Conservation (phyloP, 164 flowering plant genomes). For the Annona cherimola region DNA sequence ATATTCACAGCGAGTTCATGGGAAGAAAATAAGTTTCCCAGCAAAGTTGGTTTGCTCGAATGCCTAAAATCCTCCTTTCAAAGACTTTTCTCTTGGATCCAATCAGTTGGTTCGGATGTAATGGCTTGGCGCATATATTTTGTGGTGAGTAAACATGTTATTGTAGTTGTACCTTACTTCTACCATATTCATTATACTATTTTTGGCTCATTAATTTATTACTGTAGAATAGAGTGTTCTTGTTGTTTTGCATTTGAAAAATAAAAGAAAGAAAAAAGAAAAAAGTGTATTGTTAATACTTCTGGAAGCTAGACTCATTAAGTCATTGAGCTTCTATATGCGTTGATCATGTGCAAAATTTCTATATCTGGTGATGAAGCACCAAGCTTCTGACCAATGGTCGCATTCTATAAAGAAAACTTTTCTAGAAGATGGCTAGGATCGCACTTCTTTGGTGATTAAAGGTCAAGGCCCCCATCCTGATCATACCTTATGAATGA, state of each 20-base stretch:
- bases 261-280: neutral
- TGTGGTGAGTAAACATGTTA: conserved; percentile 55
- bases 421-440: neutral
- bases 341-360: neutral
- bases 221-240: neutral
- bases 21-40: conserved; percentile 26
- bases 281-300: too few relatives aligned
- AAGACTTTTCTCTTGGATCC: conserved; percentile 15
- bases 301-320: too few relatives aligned
- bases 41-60: conserved; percentile 18
- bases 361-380: neutral
- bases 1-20: conserved; percentile 33
- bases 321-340: neutral
- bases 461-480: neutral
- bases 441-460: too few relatives aligned
- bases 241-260: neutral
- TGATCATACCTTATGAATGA: neutral
- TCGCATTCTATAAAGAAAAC: neutral
- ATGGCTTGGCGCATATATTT: conserved; percentile 75
- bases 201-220: too few relatives aligned
- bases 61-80: conserved; percentile 12
- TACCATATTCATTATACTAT: too few relatives aligned
- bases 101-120: conserved; percentile 41
- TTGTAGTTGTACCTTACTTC: neutral
- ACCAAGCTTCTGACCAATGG: neutral